These are phyloP conservation scores for Endoconidiophora polonica DNA, from an alignment of 2,329 filamentous ascomycete species.

Conservation along the genomic window DNA sequence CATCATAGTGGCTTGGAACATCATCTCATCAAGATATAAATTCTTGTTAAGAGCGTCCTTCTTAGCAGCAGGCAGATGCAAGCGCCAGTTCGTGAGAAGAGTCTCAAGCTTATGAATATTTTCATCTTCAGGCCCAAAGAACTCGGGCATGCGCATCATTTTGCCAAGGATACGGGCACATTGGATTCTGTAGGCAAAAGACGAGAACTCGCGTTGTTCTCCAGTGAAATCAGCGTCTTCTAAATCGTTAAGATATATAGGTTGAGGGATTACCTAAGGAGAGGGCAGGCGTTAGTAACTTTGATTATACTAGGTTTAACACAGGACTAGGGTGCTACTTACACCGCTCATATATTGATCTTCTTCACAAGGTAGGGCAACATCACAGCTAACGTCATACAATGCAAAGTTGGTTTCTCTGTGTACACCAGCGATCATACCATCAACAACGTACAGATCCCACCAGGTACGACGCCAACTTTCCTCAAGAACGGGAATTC, in stretches of 20 bases:
- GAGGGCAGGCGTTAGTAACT: background rate
- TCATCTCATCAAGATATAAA: conserved; percentile 68
- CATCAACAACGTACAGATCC: conserved; percentile 67
- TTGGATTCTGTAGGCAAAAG: conserved; percentile 71
- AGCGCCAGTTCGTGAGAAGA: conserved; percentile 53
- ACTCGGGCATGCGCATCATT: conserved; percentile 44
- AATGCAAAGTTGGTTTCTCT: conserved; percentile 53
- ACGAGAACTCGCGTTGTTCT: conserved; percentile 58
- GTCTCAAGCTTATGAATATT: conserved; percentile 35
- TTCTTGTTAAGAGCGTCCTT: conserved; percentile 50
- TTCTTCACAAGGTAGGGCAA: conserved; percentile 69
- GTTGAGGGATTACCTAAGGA: conserved; percentile 36
- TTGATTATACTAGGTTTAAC: conserved; percentile 9
- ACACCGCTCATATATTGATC: conserved; percentile 47
- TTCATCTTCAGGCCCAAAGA: conserved; percentile 35
- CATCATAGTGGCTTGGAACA: conserved; percentile 84
- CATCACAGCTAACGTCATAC: conserved; percentile 49
- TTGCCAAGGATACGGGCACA: conserved; percentile 63
- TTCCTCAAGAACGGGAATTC: conserved; percentile 57
- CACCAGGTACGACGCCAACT: conserved; percentile 84
- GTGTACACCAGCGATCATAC: conserved; percentile 68
- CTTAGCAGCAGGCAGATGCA: conserved; percentile 61
- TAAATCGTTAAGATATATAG: conserved; percentile 54
- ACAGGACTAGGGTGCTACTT: conserved; percentile 19
- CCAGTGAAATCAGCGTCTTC: conserved; percentile 60